Evolutionary conservation across 495 filamentous ascomycete genomes (phyloP), one percentile per base, ranked within the genome.

Genomic region (Talaromyces wortmannii): DNA sequence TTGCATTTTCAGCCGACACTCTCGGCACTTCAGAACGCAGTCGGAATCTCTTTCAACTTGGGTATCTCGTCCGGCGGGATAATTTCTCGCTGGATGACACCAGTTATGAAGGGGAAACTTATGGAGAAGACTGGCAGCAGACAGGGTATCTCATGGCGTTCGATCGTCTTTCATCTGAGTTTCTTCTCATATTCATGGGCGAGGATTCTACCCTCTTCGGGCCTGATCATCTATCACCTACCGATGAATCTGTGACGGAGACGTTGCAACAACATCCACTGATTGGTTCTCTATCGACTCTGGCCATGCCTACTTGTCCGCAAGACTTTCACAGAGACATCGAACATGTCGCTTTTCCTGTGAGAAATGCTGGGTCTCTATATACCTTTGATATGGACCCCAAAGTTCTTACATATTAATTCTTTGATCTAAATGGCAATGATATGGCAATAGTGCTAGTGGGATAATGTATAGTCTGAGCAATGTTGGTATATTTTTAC

Each of bases 101-200:
- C 12, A 23, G 17, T 8, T 8, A 3, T 30, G 1, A 17, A n/a
- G 32, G 23, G 10, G 7, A 43, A n/a, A 2, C 23, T 29, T 7
- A 10, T 31, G 5, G 40, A 15, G 10, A 7, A 43, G 12, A 52
- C 16, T 74, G 71, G 67, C 50, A 64, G 29, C 45, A 60, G 47
- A 68, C 71, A 0, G 73, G 69, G 0, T 64, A 76, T 50, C 62
- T 74, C 12, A 63, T 74, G 49, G 62, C 65, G 11, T 74, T 69
- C 65, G 71, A 76, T 44, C 70, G 73, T 46, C 59, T 58, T 52
- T 57, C 48, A 42, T 64, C 63, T 17, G 60, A 64, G 18, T 63
- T 72, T 36, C 31, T 70, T 42, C 56, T 59, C 13, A 46, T 76
- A 5, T 70, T 60, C 55, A 61, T 68, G 32, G 65, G 68, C 23